Conservation (phyloP, 2,329 filamentous ascomycete species). For the Pseudogymnoascus sp. region DNA sequence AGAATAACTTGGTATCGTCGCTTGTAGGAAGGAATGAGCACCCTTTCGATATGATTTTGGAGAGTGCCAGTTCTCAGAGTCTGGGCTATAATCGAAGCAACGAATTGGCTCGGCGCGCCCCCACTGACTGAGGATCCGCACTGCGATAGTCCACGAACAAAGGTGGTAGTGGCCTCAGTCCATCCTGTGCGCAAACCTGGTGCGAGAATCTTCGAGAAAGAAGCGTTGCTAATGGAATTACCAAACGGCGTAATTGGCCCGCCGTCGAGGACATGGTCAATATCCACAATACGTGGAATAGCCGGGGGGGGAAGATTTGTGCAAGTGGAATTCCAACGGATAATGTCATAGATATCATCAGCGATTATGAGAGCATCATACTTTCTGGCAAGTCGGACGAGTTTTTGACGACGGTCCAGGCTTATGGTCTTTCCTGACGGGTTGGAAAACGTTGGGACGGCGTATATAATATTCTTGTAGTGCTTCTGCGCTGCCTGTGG, state of each 20-base stretch:
- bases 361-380: constrained; percentile 75
- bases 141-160: constrained; percentile 45
- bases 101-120: constrained; percentile 49
- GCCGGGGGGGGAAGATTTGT: constrained; percentile 10
- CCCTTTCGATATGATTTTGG: constrained; percentile 35
- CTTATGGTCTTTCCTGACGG: constrained; percentile 80
- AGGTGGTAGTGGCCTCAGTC: constrained; percentile 62
- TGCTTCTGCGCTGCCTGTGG: constrained; percentile 47
- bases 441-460: constrained; percentile 82
- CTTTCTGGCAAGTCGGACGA: constrained; percentile 69
- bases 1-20: constrained; percentile 45
- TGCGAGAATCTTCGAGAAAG: constrained; percentile 79
- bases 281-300: constrained; percentile 67
- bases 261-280: constrained; percentile 62
- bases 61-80: constrained; percentile 39
- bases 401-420: constrained; percentile 51
- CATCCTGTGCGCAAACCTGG: constrained; percentile 84
- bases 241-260: constrained; percentile 55
- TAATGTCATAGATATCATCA: constrained; percentile 91
- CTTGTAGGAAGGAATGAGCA: constrained; percentile 38
- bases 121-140: constrained; percentile 48
- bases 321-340: constrained; percentile 56
- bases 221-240: constrained; percentile 76
- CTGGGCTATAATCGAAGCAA: constrained; percentile 42
- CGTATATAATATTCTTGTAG: constrained; percentile 83